These are phyloP conservation scores for Rhodamnia argentea DNA, from an alignment of 345 rosid species.

Conservation along the genomic window DNA sequence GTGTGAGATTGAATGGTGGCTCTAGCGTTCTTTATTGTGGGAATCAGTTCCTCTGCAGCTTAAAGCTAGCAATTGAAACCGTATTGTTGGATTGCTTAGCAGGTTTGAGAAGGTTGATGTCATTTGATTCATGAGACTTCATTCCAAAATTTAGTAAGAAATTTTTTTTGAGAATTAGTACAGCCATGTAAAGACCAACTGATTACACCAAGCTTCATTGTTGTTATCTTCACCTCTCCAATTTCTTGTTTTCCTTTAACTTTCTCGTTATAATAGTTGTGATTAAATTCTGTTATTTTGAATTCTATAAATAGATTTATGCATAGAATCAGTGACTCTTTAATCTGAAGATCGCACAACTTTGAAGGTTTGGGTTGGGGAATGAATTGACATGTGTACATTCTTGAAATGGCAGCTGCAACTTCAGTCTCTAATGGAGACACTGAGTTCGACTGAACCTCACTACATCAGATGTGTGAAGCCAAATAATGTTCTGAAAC, in stretches of 20 bases:
- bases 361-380: not conserved
- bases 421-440: conserved; percentile 98
- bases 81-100: not conserved
- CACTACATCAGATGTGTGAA: conserved; percentile 99
- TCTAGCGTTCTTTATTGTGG: not conserved
- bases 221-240: not conserved
- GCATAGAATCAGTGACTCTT: not conserved
- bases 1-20: not conserved
- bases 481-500: conserved; percentile 86
- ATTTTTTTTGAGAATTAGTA: not conserved
- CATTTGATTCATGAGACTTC: not conserved
- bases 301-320: not conserved
- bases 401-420: conserved; percentile 59
- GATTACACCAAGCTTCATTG: not conserved
- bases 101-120: not conserved
- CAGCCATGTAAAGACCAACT: not conserved
- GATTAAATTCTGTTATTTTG: not conserved
- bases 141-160: not conserved
- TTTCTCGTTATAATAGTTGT: not conserved
- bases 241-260: not conserved
- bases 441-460: conserved; percentile 79
- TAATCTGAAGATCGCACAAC: not conserved
- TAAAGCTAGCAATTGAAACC: not conserved
- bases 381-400: not conserved
- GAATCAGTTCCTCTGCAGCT: not conserved